phyloP scores from a whole-genome alignment of 75 land plant species.

The Azolla pinnata region DNA sequence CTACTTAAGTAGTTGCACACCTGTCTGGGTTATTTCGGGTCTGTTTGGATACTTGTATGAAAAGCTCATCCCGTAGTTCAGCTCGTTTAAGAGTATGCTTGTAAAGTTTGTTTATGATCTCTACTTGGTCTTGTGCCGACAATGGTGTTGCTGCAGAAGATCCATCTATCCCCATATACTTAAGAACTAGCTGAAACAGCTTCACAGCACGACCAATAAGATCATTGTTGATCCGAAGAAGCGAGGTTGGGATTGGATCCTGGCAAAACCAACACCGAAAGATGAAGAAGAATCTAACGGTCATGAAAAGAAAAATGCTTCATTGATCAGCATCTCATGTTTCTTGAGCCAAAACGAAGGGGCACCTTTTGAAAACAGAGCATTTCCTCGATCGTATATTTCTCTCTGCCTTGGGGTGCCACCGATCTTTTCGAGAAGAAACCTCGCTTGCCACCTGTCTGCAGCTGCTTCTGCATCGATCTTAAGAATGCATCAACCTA shows the following conservation, averaged over 20 bases:
- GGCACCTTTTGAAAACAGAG: constrained; percentile 90
- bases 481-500: constrained; percentile 86
- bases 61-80: constrained; percentile 95
- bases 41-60: constrained; percentile 83
- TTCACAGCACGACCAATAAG: constrained; percentile 72
- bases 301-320: no score
- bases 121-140: constrained; percentile 66
- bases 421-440: constrained; percentile 76
- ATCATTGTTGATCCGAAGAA: constrained; percentile 73
- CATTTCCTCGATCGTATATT: constrained; percentile 90
- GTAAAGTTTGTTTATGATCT: constrained; percentile 62
- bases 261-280: constrained; percentile 18
- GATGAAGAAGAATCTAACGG: no score
- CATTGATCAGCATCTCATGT: no score
- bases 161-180: constrained; percentile 86
- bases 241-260: constrained; percentile 96
- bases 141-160: constrained; percentile 37
- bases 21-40: constrained; percentile 87
- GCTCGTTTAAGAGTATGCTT: constrained; percentile 89
- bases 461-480: constrained; percentile 83
- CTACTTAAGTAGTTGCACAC: constrained; percentile 15
- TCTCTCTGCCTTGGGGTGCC: constrained; percentile 70
- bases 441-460: constrained; percentile 75
- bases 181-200: constrained; percentile 71
- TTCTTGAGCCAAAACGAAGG: no score